A percentile compares a stretch with the other conserved stretches of the same genome.
Evolutionary conservation across 164 flowering plant genomes (phyloP).

Genomic region (Protea cynaroides): DNA sequence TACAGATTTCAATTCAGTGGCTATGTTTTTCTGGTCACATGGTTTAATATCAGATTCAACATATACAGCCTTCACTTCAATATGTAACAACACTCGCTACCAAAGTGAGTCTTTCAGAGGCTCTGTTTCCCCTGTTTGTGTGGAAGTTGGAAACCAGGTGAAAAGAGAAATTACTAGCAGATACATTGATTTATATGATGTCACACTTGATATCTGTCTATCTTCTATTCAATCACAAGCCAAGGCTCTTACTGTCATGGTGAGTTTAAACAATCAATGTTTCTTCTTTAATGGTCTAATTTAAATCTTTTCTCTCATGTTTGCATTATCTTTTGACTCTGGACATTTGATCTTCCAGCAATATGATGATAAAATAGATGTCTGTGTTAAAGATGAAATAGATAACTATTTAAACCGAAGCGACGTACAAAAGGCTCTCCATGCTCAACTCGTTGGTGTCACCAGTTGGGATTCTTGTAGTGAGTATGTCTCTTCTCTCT

Average conservation of each 20-base stretch:
- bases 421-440: conserved; percentile 37
- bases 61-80: conserved; percentile 12
- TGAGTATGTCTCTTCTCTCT: conserved; percentile 10
- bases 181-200: conserved; percentile 61
- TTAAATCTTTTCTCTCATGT: neutral
- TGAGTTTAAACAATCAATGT: neutral
- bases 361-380: conserved; percentile 22
- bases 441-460: conserved; percentile 35
- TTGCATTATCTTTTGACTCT: conserved; percentile 7
- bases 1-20: conserved; percentile 35
- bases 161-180: conserved; percentile 41
- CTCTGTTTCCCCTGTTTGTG: conserved; percentile 32
- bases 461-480: conserved; percentile 24
- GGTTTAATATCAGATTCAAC: conserved; percentile 40
- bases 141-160: conserved; percentile 48
- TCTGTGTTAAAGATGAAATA: conserved; percentile 33
- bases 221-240: conserved; percentile 47
- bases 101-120: neutral
- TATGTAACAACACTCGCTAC: conserved; percentile 25
- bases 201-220: conserved; percentile 63
- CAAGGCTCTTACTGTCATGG: conserved; percentile 34
- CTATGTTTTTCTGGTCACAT: conserved; percentile 38
- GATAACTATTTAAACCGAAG: conserved; percentile 27
- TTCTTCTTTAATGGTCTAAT: neutral
- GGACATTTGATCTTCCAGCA: neutral